Evolutionary conservation across 202 grass and related monocot species (phyloP).

Genomic region (Zoysia matrella): DNA sequence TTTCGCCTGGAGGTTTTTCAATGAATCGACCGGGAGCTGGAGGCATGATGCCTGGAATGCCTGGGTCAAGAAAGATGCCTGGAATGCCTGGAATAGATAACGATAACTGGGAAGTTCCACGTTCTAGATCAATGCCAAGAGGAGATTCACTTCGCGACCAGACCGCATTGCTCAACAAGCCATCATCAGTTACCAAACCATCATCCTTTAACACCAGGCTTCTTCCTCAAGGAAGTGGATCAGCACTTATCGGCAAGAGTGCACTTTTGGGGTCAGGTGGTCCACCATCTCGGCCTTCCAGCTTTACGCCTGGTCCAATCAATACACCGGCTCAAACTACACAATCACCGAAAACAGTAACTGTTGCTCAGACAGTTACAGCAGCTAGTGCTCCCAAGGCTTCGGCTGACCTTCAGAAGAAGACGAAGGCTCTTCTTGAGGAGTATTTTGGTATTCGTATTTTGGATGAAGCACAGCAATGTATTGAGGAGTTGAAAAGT

Average conservation of each 20-base stretch:
- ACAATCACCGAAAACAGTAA: slow-evolving; percentile 44
- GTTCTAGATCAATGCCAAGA: slow-evolving; percentile 78
- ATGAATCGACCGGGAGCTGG: slow-evolving; percentile 73
- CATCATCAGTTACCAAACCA: slow-evolving; percentile 55
- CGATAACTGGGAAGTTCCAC: slow-evolving; percentile 94
- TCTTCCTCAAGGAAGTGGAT: slow-evolving; percentile 84
- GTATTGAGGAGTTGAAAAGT: slow-evolving; percentile 33
- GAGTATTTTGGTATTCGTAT: slow-evolving; percentile 90
- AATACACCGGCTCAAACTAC: slow-evolving; percentile 54
- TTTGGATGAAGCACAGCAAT: slow-evolving; percentile 89
- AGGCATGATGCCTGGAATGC: slow-evolving; percentile 99
- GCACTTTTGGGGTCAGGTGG: slow-evolving; percentile 60
- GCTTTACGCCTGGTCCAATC: slow-evolving; percentile 23
- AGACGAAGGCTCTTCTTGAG: slow-evolving; percentile 83
- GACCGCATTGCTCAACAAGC: slow-evolving; percentile 41
- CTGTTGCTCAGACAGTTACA: slow-evolving; percentile 50
- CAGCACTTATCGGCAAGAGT: slow-evolving; percentile 73
- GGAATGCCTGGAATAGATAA: slow-evolving; percentile 91
- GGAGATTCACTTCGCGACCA: slow-evolving; percentile 56
- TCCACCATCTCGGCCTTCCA: slow-evolving; percentile 47
- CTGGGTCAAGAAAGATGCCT: slow-evolving; percentile 95
- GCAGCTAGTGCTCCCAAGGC: slow-evolving; percentile 50
- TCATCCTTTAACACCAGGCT: slow-evolving; percentile 67
- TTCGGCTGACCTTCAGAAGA: slow-evolving; percentile 73
- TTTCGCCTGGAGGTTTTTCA: slow-evolving; percentile 77